These are phyloP conservation scores for Cryptococcus floricola DNA, from an alignment of 1,284 basidiomycete species.

Conservation along the genomic window DNA sequence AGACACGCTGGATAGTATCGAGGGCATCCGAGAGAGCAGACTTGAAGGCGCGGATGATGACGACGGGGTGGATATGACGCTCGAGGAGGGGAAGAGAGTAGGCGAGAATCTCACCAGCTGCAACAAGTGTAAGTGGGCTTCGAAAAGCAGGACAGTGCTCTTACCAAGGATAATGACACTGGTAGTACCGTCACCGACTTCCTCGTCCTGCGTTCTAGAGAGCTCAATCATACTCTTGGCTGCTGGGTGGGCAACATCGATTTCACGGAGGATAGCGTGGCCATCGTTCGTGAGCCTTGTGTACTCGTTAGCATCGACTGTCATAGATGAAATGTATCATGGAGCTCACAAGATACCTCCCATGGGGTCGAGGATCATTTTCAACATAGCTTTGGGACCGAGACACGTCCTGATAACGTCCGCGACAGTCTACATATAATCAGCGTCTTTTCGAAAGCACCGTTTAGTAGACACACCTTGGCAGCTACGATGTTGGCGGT, in stretches of 20 bases:
- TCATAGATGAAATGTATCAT: too few species aligned
- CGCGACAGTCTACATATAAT: conserved; percentile 71
- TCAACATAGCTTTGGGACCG: conserved; percentile 96
- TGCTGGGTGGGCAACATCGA: conserved; percentile 97
- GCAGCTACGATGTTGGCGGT: conserved; percentile 96
- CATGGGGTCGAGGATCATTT: conserved; percentile 99
- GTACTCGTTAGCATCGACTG: conserved; percentile 7
- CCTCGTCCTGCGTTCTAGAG: conserved; percentile 92
- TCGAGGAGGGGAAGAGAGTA: conserved; percentile 89
- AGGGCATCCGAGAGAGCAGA: conserved; percentile 89
- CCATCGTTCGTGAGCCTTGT: conserved; percentile 90
- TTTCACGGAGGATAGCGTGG: conserved; percentile 92
- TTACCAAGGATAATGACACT: conserved; percentile 93
- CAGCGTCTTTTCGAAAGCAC: conserved; percentile 2
- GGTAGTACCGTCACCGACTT: conserved; percentile 96
- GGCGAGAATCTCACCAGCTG: conserved; percentile 97
- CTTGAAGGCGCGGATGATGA: conserved; percentile 98
- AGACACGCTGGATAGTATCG: conserved; percentile 69
- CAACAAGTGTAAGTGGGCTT: background rate
- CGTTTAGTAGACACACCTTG: conserved; percentile 59
- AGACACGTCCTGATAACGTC: conserved; percentile 98
- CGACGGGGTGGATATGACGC: conserved; percentile 95
- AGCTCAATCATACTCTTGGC: conserved; percentile 99
- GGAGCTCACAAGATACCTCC: conserved; percentile 79
- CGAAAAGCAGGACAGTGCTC: conserved; percentile 25